phyloP scores from a whole-genome alignment of 371 early-diverging fungal genomes.

The Actinomortierella wolfii region DNA sequence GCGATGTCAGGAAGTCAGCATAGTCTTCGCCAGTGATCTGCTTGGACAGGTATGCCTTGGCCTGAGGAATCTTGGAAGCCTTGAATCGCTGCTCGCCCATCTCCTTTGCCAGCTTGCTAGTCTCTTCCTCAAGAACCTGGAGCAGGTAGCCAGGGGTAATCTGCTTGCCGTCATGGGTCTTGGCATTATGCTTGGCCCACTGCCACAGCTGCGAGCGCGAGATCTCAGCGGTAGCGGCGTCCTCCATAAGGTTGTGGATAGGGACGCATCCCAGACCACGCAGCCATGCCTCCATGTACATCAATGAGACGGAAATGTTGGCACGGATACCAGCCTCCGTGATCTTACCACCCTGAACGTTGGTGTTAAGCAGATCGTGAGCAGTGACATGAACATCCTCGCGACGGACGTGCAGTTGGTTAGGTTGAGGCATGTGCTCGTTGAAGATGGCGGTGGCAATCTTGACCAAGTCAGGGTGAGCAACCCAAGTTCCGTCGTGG shows the following conservation, averaged over 20 bases:
- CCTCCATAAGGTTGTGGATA: constrained; percentile 96
- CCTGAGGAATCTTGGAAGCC: constrained; percentile 73
- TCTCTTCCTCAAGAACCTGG: constrained; percentile 86
- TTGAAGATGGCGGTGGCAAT: constrained; percentile 89
- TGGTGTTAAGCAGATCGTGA: constrained; percentile 83
- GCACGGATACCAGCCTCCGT: constrained; percentile 89
- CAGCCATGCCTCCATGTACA: constrained; percentile 97
- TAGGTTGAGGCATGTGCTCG: constrained; percentile 94
- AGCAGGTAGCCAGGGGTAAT: constrained; percentile 79
- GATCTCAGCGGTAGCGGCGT: constrained; percentile 98
- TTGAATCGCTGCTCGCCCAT: constrained; percentile 67
- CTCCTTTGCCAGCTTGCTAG: constrained; percentile 65
- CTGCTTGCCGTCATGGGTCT: constrained; percentile 78
- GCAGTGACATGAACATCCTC: constrained; percentile 88
- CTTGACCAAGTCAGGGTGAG: constrained; percentile 93
- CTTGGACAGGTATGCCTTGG: constrained; percentile 76
- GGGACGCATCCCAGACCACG: constrained; percentile 96
- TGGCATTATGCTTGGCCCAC: constrained; percentile 91
- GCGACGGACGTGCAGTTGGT: constrained; percentile 90
- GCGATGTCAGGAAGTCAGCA: constrained; percentile 90
- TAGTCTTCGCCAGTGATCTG: constrained; percentile 86
- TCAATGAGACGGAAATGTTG: constrained; percentile 90
- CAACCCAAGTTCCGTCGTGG: constrained; percentile 98
- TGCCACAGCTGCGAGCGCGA: constrained; percentile 96
- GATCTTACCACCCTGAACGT: constrained; percentile 75